These are phyloP conservation scores for Auriscalpium orientale DNA, from an alignment of 768 basidiomycete genomes.

Conservation along the genomic window DNA sequence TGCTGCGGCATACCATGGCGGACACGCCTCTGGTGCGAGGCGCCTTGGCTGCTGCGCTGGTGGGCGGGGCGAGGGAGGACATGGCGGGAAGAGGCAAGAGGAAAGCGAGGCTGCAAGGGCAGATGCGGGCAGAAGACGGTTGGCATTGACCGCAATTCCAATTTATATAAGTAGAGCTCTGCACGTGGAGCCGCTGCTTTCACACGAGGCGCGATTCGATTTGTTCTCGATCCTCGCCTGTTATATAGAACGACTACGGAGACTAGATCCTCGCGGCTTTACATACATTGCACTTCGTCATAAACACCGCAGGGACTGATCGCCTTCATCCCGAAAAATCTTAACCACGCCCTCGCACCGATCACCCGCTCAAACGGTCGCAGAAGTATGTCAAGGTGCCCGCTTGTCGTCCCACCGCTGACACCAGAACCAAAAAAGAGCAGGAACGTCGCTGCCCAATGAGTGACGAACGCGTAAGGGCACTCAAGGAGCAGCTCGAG, in stretches of 20 bases:
- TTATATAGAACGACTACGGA: too few species aligned
- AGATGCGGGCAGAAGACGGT: too few species aligned
- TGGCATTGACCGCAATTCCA: not conserved
- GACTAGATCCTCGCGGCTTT: too few species aligned
- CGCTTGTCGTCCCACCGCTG: too few species aligned
- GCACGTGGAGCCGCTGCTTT: slow-evolving; percentile 1
- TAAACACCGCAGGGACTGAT: too few species aligned
- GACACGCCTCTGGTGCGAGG: slow-evolving; percentile 17
- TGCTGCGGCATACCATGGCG: slow-evolving; percentile 10
- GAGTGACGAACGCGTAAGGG: slow-evolving; percentile 1
- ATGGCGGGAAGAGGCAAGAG: slow-evolving; percentile 1
- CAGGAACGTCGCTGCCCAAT: not conserved
- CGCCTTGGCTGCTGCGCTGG: not conserved
- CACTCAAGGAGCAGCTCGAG: slow-evolving; percentile 4
- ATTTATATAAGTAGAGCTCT: not conserved
- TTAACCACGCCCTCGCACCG: too few species aligned
- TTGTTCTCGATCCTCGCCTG: too few species aligned
- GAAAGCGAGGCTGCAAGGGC: not conserved
- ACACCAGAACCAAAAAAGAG: too few species aligned
- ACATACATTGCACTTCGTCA: too few species aligned
- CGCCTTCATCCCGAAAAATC: too few species aligned
- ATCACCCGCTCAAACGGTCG: too few species aligned
- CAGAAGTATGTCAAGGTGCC: too few species aligned
- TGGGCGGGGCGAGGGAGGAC: slow-evolving; percentile 4
- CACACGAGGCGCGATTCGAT: slow-evolving; percentile 1